A percentile compares a stretch with the other conserved stretches of the same genome.
Conservation (phyloP, 345 rosid genomes). For the Moricandia moricandioides region DNA sequence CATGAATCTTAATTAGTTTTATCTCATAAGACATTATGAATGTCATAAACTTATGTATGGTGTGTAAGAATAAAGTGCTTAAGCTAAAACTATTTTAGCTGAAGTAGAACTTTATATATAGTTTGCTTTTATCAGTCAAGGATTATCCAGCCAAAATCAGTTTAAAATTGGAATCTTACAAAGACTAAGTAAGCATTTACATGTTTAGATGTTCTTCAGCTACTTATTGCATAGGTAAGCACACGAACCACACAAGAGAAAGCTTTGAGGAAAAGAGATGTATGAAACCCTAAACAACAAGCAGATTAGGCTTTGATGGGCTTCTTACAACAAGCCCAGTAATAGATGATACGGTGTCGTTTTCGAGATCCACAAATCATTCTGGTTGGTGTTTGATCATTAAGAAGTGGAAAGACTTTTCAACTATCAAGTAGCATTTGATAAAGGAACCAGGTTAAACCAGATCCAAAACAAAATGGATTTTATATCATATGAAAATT, state of each 20-base stretch:
- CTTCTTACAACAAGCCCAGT: not conserved
- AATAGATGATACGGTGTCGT: not conserved
- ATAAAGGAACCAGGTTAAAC: not conserved
- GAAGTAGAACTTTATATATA: not conserved
- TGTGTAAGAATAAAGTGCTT: not conserved
- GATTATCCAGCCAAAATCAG: slow-evolving; percentile 1
- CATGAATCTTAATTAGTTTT: not conserved
- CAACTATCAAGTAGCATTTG: not conserved
- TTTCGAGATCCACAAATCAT: not conserved
- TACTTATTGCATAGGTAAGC: slow-evolving; percentile 54
- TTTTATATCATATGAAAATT: not conserved
- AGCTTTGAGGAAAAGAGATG: not conserved
- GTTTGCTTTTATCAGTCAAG: not conserved
- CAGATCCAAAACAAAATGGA: not conserved
- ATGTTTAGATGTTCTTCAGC: slow-evolving; percentile 46
- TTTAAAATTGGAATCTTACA: slow-evolving; percentile 23
- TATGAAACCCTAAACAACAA: slow-evolving; percentile 38
- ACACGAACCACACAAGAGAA: not conserved
- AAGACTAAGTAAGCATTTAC: slow-evolving; percentile 7
- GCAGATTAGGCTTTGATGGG: slow-evolving; percentile 2
- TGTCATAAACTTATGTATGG: not conserved
- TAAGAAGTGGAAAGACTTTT: not conserved
- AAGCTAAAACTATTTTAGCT: not conserved
- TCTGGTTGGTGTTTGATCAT: not conserved
- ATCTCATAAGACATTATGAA: not conserved